phyloP scores from a whole-genome alignment of 1,284 basidiomycete species.

The Ganoderma resinaceum region DNA sequence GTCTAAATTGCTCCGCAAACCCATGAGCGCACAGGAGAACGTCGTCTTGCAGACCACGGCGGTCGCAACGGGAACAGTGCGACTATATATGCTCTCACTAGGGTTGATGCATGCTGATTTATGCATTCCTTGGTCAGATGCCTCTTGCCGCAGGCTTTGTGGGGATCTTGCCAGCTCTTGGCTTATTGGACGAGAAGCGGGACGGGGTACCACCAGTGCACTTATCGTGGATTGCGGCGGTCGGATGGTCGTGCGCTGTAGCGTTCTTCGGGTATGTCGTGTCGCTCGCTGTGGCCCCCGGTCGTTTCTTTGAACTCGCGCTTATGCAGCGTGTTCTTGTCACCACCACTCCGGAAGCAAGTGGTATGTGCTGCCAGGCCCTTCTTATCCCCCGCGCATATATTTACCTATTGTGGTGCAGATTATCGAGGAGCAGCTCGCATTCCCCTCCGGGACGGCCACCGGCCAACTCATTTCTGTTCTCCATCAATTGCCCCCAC shows the following conservation, averaged over 20 bases:
- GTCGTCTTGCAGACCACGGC: constrained; percentile 96
- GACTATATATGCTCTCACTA: constrained; percentile 21
- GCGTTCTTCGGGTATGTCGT: constrained; percentile 87
- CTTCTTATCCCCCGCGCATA: background rate
- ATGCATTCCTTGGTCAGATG: constrained; percentile 53
- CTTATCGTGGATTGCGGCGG: constrained; percentile 73
- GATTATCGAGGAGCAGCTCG: constrained; percentile 93
- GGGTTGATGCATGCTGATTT: background rate
- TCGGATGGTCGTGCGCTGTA: constrained; percentile 87
- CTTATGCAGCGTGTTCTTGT: constrained; percentile 82
- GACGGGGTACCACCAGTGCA: constrained; percentile 84
- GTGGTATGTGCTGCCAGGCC: constrained; percentile 63
- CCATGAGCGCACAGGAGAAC: constrained; percentile 89
- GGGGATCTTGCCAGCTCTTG: constrained; percentile 92
- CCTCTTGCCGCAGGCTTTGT: constrained; percentile 95
- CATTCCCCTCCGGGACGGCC: constrained; percentile 96
- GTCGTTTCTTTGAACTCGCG: constrained; percentile 11
- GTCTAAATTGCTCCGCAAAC: constrained; percentile 75
- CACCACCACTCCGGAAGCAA: constrained; percentile 92
- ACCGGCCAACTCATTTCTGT: constrained; percentile 96
- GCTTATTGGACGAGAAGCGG: constrained; percentile 73
- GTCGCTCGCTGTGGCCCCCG: background rate
- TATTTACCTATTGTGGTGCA: constrained; percentile 37
- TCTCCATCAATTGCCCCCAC: constrained; percentile 80
- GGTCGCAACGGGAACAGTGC: constrained; percentile 84